Evolutionary conservation across 305 asterid species (phyloP).

Genomic region (Fraxinus dipetala): DNA sequence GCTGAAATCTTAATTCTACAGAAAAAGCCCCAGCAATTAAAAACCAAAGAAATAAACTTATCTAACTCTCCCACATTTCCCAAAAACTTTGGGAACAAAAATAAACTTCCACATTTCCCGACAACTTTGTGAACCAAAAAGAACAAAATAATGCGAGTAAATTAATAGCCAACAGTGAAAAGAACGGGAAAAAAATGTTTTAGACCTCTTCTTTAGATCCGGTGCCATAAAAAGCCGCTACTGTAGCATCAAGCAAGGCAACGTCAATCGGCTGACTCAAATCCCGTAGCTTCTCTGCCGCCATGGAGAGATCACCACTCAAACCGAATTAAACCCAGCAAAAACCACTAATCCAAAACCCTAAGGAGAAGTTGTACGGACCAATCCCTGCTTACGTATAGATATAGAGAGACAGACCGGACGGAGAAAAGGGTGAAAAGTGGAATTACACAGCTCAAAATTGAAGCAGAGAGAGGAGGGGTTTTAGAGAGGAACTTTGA

Average conservation of each 20-base stretch:
- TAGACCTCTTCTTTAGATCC: constrained; percentile 95
- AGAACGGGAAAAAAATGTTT: background rate
- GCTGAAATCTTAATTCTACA: background rate
- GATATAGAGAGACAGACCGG: background rate
- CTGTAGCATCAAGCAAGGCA: constrained; percentile 83
- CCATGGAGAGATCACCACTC: constrained; percentile 50
- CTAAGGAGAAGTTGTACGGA: constrained; percentile 27
- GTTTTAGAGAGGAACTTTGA: constrained; percentile 28
- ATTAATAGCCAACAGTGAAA: background rate
- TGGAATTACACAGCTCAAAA: constrained; percentile 62
- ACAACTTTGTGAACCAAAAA: background rate
- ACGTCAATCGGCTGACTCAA: constrained; percentile 88
- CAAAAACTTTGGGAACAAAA: background rate
- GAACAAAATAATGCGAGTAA: background rate
- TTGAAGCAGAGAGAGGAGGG: constrained; percentile 60
- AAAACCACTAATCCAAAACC: constrained; percentile 35
- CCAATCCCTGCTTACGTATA: constrained; percentile 31
- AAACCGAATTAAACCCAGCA: constrained; percentile 45
- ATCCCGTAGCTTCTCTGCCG: constrained; percentile 83
- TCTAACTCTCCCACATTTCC: constrained; percentile 8
- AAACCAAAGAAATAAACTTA: background rate
- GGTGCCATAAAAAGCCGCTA: constrained; percentile 87
- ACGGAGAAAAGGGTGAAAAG: background rate
- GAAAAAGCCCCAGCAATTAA: background rate
- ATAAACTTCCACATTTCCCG: background rate